Base-by-base conservation (phyloP, 2,329 filamentous ascomycete species). In the Penicillium sp. region DNA sequence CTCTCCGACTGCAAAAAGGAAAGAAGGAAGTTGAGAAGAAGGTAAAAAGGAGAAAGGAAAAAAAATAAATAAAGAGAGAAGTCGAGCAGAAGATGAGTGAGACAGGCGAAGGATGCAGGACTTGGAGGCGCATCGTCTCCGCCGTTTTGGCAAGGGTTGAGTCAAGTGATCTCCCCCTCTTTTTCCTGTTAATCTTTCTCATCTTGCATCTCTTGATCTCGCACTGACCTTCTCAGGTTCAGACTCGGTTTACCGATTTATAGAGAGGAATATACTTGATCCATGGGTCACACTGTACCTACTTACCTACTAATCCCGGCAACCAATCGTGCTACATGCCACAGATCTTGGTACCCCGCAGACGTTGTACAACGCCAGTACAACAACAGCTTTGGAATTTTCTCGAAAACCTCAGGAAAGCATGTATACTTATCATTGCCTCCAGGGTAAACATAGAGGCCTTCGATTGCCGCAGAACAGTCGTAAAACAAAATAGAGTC, bases 151-250 rank as follows among this genome's bases (percentile, higher is more conserved):
- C 56, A 13, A 57, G 56, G 35, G 31, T 47, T 46, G 35, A 61
- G 60, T 62, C 60, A 62, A 62, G 60, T 62, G 60, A 62, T 62
- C 60, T 53, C 44, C 44, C 46, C 50, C 55, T 48, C 55, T 46
- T 50, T 30, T 31, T n/a, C 47, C 31, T 48, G 19, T 44, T 60
- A 5, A 9, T 38, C 31, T 19, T 41, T 21, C 35, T 41, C 35
- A 41, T 41, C 35, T 41, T 15, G 7, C 46, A 5, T 48, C 46
- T 48, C 23, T 41, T 9, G 15, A 41, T 11, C 11, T 41, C 35
- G 35, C 35, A 41, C 35, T 41, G 35, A 41, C 53, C 53, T 56
- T 56, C 41, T n/a, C 38, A 7, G 17, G 49, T 48, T 44, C 38
- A 30, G 30, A 29, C 31, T 41, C 47, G 57, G 48, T 53, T 29